A percentile compares a stretch with the other conserved stretches of the same genome.
These are phyloP conservation scores for Cercospora berteroae DNA, from an alignment of 2,329 filamentous ascomycete species.

Conservation along the genomic window DNA sequence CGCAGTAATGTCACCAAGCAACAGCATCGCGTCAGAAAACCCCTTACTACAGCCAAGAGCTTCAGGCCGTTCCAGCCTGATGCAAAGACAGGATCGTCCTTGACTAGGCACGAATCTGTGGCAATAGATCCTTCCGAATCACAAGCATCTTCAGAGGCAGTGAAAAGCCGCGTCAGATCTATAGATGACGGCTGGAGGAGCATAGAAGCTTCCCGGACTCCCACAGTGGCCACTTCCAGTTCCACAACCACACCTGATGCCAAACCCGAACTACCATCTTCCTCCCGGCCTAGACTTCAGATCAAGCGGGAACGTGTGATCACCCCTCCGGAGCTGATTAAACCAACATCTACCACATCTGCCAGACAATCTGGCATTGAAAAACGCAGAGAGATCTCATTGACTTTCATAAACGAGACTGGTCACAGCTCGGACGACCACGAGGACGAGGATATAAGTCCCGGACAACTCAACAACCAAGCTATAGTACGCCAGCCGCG, in stretches of 20 bases:
- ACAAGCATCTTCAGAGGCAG: not conserved
- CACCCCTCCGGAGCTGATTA: not conserved
- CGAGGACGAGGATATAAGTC: not conserved
- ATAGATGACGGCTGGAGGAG: no score
- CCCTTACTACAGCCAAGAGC: not conserved
- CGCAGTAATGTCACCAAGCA: slow-evolving; percentile 9
- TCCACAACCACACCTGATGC: not conserved
- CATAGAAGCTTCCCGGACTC: not conserved
- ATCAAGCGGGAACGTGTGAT: not conserved
- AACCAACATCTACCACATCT: not conserved
- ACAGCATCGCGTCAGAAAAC: not conserved
- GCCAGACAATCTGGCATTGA: not conserved
- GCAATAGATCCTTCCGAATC: not conserved
- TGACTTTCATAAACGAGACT: not conserved
- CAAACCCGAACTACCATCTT: not conserved
- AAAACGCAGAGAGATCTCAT: not conserved
- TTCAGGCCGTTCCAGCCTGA: not conserved
- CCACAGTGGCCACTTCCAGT: not conserved
- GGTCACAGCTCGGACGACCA: not conserved
- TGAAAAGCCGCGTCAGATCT: not conserved
- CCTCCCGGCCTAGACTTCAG: not conserved
- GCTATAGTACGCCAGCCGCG: not conserved
- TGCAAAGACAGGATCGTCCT: not conserved
- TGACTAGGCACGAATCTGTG: not conserved
- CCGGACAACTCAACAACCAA: not conserved